phyloP scores from a whole-genome alignment of 345 rosid genomes.

The Chamaenerion angustifolium region DNA sequence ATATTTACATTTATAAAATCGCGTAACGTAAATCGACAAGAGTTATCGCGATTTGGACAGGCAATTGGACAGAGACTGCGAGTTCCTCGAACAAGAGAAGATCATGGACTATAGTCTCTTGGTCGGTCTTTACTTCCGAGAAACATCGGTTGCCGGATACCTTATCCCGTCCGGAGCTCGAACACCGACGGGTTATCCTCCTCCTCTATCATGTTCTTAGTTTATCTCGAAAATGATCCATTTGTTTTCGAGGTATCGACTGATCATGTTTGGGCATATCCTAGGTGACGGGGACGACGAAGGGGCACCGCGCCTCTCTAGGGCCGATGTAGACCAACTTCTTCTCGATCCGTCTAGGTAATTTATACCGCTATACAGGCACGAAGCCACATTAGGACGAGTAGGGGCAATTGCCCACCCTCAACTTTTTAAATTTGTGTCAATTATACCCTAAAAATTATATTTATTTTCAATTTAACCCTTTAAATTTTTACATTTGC shows the following conservation, averaged over 20 bases:
- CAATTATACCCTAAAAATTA: no score
- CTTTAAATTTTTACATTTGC: no score
- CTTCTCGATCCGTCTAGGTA: conserved; percentile 38
- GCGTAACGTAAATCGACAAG: not conserved
- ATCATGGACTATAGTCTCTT: conserved; percentile 95
- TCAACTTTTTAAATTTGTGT: no score
- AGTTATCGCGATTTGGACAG: conserved; percentile 14
- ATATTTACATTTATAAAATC: not conserved
- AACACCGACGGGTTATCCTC: conserved; percentile 27
- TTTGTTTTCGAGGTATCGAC: not conserved
- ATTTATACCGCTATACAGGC: not conserved
- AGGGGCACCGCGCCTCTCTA: conserved; percentile 26
- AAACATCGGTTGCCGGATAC: conserved; percentile 48
- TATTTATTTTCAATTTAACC: no score
- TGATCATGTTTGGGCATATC: not conserved
- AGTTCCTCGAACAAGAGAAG: conserved; percentile 84
- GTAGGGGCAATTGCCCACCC: no score
- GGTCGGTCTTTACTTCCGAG: conserved; percentile 86
- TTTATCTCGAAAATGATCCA: conserved; percentile 1
- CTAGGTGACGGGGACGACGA: conserved; percentile 20
- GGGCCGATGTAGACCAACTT: conserved; percentile 42
- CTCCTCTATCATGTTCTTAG: conserved; percentile 12
- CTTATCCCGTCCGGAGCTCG: conserved; percentile 49
- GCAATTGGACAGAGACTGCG: conserved; percentile 88
- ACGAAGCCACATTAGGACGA: no score